Conservation (phyloP, 1,139 yeast species). For the Yamadazyma sp. region DNA sequence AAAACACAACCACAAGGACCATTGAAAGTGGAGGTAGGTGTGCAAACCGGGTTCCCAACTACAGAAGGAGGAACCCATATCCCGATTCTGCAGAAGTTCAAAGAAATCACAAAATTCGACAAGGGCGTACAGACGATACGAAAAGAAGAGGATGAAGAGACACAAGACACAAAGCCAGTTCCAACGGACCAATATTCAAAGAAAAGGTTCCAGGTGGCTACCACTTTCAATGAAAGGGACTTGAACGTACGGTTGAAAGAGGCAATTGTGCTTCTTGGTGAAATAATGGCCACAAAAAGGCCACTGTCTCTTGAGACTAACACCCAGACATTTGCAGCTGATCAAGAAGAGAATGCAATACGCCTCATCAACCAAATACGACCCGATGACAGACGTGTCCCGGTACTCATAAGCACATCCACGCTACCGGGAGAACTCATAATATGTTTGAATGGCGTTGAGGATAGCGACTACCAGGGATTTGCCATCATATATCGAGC, state of each 20-base stretch:
- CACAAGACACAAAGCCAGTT: constrained; percentile 2
- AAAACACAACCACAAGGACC: not conserved
- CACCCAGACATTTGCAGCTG: not conserved
- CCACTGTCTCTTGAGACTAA: not conserved
- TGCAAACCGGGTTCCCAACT: constrained; percentile 12
- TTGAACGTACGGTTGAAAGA: constrained; percentile 12
- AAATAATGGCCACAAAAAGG: constrained; percentile 2
- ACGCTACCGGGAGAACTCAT: constrained; percentile 4
- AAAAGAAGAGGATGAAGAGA: not conserved
- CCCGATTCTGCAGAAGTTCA: constrained; percentile 1
- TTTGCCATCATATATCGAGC: constrained; percentile 10
- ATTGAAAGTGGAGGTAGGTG: constrained; percentile 20
- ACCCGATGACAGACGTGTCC: constrained; percentile 7
- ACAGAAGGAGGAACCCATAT: not conserved
- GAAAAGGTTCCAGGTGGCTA: constrained; percentile 3
- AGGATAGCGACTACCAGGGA: constrained; percentile 10
- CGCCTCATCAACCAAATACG: constrained; percentile 6
- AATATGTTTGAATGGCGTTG: constrained; percentile 6
- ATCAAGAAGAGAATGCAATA: not conserved
- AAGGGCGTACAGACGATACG: constrained; percentile 30
- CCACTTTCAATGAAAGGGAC: constrained; percentile 7
- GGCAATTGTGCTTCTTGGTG: constrained; percentile 9
- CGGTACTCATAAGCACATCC: constrained; percentile 10
- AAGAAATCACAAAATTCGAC: constrained; percentile 25
- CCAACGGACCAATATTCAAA: constrained; percentile 9